phyloP scores from a whole-genome alignment of 208 protist species.

The Novymonas esmeraldas region DNA sequence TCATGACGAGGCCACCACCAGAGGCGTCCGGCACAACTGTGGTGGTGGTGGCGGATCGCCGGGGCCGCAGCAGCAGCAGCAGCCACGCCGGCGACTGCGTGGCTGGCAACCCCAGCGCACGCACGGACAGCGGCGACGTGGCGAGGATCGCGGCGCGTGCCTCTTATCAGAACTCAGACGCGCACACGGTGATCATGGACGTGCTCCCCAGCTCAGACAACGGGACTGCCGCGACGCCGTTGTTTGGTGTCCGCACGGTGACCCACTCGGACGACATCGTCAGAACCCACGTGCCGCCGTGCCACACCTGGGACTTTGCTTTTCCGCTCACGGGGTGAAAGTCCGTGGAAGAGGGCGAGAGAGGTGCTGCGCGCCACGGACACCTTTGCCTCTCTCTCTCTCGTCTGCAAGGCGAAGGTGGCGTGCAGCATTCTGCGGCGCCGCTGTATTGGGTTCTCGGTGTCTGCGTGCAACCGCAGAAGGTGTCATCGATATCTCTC shows the following conservation, averaged over 20 bases:
- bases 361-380: no score
- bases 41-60: constrained; percentile 2
- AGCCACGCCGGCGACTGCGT: no score
- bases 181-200: constrained; percentile 17
- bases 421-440: no score
- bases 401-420: no score
- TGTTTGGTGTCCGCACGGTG: constrained; percentile 15
- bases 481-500: no score
- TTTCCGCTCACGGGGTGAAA: constrained; percentile 6
- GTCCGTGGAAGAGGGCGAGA: no score
- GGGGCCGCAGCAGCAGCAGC: background rate
- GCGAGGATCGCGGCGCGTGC: background rate
- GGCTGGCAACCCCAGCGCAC: background rate
- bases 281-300: background rate
- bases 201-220: background rate
- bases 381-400: no score
- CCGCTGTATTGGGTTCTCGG: no score
- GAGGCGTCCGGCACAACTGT: background rate
- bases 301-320: constrained; percentile 21
- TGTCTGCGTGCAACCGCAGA: no score
- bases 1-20: background rate
- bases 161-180: background rate
- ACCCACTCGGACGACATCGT: background rate
- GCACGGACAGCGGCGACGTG: background rate
- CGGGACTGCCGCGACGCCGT: background rate